Percentiles rank a stretch among this genome's conserved stretches.
phyloP scores from a whole-genome alignment of 441 rosid species.

The Adansonia grandidieri region DNA sequence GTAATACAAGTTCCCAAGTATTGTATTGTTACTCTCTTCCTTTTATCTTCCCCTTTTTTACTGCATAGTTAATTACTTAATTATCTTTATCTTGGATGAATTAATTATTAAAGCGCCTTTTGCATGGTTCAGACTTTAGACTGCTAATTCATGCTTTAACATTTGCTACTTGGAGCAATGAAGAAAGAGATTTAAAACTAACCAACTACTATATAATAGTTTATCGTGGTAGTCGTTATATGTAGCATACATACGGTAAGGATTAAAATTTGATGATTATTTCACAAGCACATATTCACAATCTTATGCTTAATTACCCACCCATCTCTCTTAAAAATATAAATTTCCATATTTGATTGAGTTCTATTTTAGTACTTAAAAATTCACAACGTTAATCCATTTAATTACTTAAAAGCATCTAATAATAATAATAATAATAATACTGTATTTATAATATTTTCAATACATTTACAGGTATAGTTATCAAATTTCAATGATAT shows the following conservation, averaged over 20 bases:
- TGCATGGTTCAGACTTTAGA: background rate
- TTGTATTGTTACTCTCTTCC: background rate
- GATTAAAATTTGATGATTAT: too few species aligned
- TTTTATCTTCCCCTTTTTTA: background rate
- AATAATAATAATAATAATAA: background rate
- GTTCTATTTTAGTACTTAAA: background rate
- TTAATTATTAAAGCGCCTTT: background rate
- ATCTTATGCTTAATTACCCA: too few species aligned
- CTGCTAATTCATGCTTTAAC: background rate
- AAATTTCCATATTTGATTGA: too few species aligned
- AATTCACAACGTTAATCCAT: background rate
- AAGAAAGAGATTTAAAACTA: too few species aligned
- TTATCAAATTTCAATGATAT: background rate
- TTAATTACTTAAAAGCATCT: too few species aligned
- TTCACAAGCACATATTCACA: too few species aligned
- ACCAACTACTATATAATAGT: too few species aligned
- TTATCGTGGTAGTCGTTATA: too few species aligned
- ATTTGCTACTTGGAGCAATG: too few species aligned
- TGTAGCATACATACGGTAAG: too few species aligned
- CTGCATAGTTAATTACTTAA: background rate
- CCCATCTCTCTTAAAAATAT: too few species aligned
- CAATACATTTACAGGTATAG: background rate
- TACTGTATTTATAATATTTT: background rate
- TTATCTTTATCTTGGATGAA: background rate
- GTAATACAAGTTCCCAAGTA: constrained; percentile 5